Base-by-base conservation (phyloP, 305 asterid species). In the Plantago rigida region DNA sequence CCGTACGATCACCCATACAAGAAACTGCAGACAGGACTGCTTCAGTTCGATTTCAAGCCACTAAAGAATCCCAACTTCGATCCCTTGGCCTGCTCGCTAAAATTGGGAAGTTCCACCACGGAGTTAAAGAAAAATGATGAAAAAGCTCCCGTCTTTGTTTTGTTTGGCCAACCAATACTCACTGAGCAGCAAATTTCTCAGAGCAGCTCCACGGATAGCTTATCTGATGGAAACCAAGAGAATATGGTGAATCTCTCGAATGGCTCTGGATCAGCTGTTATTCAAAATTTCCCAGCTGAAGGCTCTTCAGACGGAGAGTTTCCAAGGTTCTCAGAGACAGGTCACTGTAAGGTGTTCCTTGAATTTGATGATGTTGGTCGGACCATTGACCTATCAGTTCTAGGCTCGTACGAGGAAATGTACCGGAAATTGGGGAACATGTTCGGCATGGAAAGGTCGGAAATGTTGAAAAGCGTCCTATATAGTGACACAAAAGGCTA, bases 141-240 rank as follows among this genome's bases (percentile, higher is more conserved):
- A n/a, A 75, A 77, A 60, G 53, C 53, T 0, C 90, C 93, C 0
- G n/a, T 8, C 62, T 81, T 90, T 53, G 7, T 71, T 64, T 66
- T 90, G 73, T 90, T 90, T 45, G 97, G 97, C 9, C 81, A 81
- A 58, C 87, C 94, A 5, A 90, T 90, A 59, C 81, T 75, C 46
- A 84, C 95, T 0, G 94, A 82, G 51, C 84, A 79, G 55, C 97
- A 91, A 60, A 79, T 90, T 42, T 82, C 84, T n/a, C 73, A 51
- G 57, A 77, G 78, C 77, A 70, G 66, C 63, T 80, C 81, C 4
- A 29, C 59, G 47, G 67, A 71, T 46, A 61, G 75, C 56, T 67
- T 39, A 13, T 58, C 76, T 0, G 83, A 68, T 22, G 75, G 69
- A 34, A 79, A 79, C 59, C 80, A 48, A 5, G 82, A 78, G 8